Evolutionary conservation across 2,329 filamentous ascomycete species (phyloP), one percentile per base, ranked within the genome.

Genomic region (Sclerotinia minor): DNA sequence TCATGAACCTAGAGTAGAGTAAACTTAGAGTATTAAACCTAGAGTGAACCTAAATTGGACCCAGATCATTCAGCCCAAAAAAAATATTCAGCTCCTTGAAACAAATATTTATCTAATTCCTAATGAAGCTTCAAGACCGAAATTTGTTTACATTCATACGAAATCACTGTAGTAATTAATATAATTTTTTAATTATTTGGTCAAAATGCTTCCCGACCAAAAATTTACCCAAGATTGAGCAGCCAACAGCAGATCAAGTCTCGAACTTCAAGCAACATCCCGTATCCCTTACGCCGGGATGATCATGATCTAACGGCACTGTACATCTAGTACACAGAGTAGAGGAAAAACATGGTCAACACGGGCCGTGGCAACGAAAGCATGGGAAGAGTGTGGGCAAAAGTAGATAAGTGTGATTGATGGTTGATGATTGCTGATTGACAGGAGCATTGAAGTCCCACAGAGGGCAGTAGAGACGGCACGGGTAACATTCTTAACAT

Each of bases 221-320:
- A 52, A 65, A 58, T 11, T 50, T 45, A 41, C 32, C 47, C 45
- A 50, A 63, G 59, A 63, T 66, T 59, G n/a, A 49, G 44, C 41
- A 13, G n/a, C 54, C 26, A 45, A 55, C 24, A 59, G 38, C 35
- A 26, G 5, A n/a, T 59, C 29, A 9, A 21, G 38, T 66, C n/a
- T 63, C 47, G 63, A 52, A 53, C 38, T 41, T 45, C 45, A 63
- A 67, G 55, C 65, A 67, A 47, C 26, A 68, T 65, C 67, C 67
- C 53, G 61, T 61, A 24, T 52, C 47, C 67, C 53, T 68, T 59
- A 38, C 61, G 47, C 67, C 53, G 54, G 67, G 67, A 58, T 68
- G 44, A 61, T 61, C 58, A 61, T 61, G 58, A 44, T 52, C 29
- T 52, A 67, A 59, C 61, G 61, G 61, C 50, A 68, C 17, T 65